Percentiles rank a stretch among this genome's conserved stretches.
phyloP scores from a whole-genome alignment of 129 eudicot species.

The Chrysanthemum lavandulifolium region DNA sequence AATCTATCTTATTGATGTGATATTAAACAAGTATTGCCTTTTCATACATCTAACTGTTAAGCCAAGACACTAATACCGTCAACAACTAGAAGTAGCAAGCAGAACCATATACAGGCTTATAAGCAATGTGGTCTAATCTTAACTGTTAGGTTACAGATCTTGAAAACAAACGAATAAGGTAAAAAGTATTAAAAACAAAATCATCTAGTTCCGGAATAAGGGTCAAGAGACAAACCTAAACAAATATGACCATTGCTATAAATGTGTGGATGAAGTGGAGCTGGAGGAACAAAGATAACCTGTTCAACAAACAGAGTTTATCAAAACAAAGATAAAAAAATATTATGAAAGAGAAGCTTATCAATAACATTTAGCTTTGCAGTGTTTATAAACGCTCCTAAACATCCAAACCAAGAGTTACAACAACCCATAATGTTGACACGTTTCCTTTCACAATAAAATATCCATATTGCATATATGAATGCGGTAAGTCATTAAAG shows the following conservation, averaged over 20 bases:
- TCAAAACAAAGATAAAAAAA: conserved; percentile 11
- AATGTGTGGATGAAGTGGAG: conserved; percentile 85
- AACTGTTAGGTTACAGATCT: conserved; percentile 6
- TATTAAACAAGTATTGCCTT: too few relatives aligned
- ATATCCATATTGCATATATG: too few relatives aligned
- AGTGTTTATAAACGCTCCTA: conserved; percentile 1
- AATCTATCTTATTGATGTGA: too few relatives aligned
- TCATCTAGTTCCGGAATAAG: neutral
- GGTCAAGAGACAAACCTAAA: conserved; percentile 53
- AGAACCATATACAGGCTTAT: neutral
- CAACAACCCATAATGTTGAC: neutral
- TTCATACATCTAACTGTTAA: too few relatives aligned
- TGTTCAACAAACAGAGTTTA: conserved; percentile 34
- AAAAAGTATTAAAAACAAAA: neutral
- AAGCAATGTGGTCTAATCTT: neutral
- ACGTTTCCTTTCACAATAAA: too few relatives aligned
- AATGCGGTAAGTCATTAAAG: too few relatives aligned
- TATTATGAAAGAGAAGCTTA: neutral
- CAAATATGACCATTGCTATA: conserved; percentile 94
- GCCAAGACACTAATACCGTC: too few relatives aligned
- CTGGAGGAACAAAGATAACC: conserved; percentile 77
- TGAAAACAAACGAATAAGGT: neutral
- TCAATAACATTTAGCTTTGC: neutral
- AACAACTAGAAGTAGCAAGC: neutral
- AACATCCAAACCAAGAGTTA: neutral